These are phyloP conservation scores for Chalaropsis ovoidea DNA, from an alignment of 2,329 filamentous ascomycete species.

Conservation along the genomic window DNA sequence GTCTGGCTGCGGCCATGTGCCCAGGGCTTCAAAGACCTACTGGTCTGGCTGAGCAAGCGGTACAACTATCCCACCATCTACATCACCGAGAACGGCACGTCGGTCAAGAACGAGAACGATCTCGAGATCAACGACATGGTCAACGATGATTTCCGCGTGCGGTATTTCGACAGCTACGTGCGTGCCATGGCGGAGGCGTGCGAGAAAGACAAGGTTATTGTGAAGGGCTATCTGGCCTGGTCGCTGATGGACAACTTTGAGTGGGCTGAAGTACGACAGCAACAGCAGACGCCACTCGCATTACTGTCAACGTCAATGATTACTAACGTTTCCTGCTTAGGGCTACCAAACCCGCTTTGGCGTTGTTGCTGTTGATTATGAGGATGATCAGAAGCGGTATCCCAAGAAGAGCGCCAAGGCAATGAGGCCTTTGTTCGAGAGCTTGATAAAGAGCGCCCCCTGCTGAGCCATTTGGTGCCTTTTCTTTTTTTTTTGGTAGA, in stretches of 20 bases:
- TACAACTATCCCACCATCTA: slow-evolving; percentile 71
- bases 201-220: slow-evolving; percentile 62
- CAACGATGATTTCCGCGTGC: slow-evolving; percentile 68
- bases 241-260: slow-evolving; percentile 85
- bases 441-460: slow-evolving; percentile 52
- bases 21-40: slow-evolving; percentile 63
- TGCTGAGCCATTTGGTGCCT: background rate
- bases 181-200: slow-evolving; percentile 64
- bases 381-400: slow-evolving; percentile 64
- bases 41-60: slow-evolving; percentile 66
- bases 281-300: slow-evolving; percentile 35
- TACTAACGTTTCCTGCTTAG: slow-evolving; percentile 77
- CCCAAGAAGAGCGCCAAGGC: slow-evolving; percentile 75
- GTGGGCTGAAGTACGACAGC: slow-evolving; percentile 55
- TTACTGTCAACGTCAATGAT: slow-evolving; percentile 50
- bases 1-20: slow-evolving; percentile 71
- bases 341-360: slow-evolving; percentile 73
- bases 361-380: slow-evolving; percentile 74
- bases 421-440: slow-evolving; percentile 60
- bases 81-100: slow-evolving; percentile 82
- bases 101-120: slow-evolving; percentile 72
- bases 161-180: slow-evolving; percentile 72
- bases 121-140: slow-evolving; percentile 59
- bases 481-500: background rate
- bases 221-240: slow-evolving; percentile 76